Base-by-base conservation (phyloP, 202 grass and related monocot species). In the Hordeum pubiflorum region DNA sequence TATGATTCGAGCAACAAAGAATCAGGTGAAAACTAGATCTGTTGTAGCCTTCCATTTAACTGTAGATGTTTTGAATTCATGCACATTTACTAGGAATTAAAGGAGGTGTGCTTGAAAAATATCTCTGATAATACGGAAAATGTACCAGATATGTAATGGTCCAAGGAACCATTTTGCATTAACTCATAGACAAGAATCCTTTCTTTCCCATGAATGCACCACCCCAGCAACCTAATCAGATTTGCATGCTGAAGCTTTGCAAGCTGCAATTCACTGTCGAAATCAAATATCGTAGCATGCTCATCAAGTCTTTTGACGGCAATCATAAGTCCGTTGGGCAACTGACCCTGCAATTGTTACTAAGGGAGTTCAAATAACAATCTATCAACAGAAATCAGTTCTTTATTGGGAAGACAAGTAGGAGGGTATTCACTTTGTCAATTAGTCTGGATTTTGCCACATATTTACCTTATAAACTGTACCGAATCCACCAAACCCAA, bases 391-490 rank as follows among this genome's bases (percentile, higher is more conserved):
- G 0, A 74, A 75, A 32, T 32, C 3, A 22, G 34, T 13, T 2
- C 3, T 22, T 67, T 43, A 33, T 58, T 32, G 33, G n/a, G 20
- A 75, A 75, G n/a, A 38, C 17, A 26, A 59, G 52, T 11, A 75
- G 6, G 22, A 63, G 26, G 13, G 24, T 15, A 44, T 31, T 39
- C 22, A 50, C 9, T 37, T 29, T 46, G 24, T 63, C 32, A n/a
- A 8, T 52, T 63, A 22, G 1, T 55, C 63, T 26, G 6, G 15
- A 3, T 40, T 13, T 58, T 81, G 14, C 14, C 40, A 69, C 68
- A 60, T 22, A 23, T 32, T n/a, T 75, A 88, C 86, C 86, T 88
- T 88, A 24, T 88, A 88, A 76, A 88, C 56, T 15, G 18, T 81
- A 76, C 32, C 71, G 56, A 84, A 84, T 8, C 81, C 86, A 76